Percentiles rank a stretch among this genome's conserved stretches.
phyloP scores from a whole-genome alignment of 208 protist genomes.

The Trypanosoma lewisi region DNA sequence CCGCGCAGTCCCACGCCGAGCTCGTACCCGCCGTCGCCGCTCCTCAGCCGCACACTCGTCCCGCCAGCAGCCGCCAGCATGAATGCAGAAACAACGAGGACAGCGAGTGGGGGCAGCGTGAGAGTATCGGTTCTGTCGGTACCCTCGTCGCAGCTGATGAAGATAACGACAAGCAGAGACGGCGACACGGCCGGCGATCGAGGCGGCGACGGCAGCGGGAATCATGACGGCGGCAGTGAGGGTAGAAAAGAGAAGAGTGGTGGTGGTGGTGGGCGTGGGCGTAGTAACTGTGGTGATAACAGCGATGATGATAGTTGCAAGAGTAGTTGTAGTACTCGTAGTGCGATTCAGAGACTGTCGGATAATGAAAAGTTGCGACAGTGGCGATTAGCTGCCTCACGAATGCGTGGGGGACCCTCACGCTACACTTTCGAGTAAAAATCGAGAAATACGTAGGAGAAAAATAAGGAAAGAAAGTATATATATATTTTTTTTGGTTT shows the following conservation, averaged over 20 bases:
- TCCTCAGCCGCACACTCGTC: too few species aligned
- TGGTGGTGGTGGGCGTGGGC: neutral
- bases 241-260: neutral
- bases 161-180: neutral
- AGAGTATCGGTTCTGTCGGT: neutral
- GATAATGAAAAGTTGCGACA: constrained; percentile 9
- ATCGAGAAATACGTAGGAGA: neutral
- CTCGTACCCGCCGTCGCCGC: too few species aligned
- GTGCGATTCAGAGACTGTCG: neutral
- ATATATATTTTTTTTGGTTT: too few species aligned
- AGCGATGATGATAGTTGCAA: neutral
- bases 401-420: neutral
- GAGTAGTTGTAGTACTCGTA: neutral
- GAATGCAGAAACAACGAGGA: too few species aligned
- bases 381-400: constrained; percentile 6
- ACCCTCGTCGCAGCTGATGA: neutral
- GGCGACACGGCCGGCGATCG: neutral
- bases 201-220: neutral
- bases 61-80: too few species aligned
- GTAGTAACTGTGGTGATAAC: too few species aligned
- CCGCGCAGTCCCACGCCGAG: too few species aligned
- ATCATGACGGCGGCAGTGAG: neutral
- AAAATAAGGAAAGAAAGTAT: neutral
- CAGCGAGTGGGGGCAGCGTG: too few species aligned
- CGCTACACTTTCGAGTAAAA: too few species aligned